Conservation (phyloP, 345 rosid species). For the Lenwebbia sp. region DNA sequence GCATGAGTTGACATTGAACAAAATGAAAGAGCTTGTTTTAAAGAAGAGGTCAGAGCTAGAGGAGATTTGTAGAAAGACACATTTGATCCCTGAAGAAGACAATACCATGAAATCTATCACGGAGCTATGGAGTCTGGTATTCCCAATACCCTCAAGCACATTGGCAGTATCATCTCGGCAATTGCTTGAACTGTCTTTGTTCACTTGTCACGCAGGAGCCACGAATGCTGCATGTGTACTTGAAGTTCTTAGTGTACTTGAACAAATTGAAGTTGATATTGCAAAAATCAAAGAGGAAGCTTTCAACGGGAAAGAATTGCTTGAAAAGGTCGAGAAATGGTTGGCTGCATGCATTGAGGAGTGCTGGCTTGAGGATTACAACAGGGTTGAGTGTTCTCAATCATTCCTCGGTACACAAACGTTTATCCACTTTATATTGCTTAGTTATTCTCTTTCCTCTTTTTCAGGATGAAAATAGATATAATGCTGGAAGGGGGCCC, state of each 20-base stretch:
- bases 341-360: conserved; percentile 87
- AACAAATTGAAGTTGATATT: conserved; percentile 76
- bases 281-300: conserved; percentile 84
- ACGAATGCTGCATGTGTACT: conserved; percentile 28
- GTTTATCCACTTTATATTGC: not conserved
- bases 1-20: conserved; percentile 82
- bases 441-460: not conserved
- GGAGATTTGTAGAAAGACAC: conserved; percentile 85
- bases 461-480: conserved; percentile 82
- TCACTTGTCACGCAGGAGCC: conserved; percentile 24
- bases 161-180: not conserved
- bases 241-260: conserved; percentile 20
- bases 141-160: not conserved
- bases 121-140: conserved; percentile 81
- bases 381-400: conserved; percentile 46
- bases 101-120: conserved; percentile 40
- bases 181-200: not conserved
- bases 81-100: conserved; percentile 51
- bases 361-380: conserved; percentile 97
- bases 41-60: conserved; percentile 83
- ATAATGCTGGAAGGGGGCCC: conserved; percentile 97
- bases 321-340: conserved; percentile 96
- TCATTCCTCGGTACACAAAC: not conserved
- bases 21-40: conserved; percentile 91
- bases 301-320: conserved; percentile 76